Percentiles rank a stretch among this genome's conserved stretches.
phyloP scores from a whole-genome alignment of 805 yeast species.

The Tetrapisispora fleetii region DNA sequence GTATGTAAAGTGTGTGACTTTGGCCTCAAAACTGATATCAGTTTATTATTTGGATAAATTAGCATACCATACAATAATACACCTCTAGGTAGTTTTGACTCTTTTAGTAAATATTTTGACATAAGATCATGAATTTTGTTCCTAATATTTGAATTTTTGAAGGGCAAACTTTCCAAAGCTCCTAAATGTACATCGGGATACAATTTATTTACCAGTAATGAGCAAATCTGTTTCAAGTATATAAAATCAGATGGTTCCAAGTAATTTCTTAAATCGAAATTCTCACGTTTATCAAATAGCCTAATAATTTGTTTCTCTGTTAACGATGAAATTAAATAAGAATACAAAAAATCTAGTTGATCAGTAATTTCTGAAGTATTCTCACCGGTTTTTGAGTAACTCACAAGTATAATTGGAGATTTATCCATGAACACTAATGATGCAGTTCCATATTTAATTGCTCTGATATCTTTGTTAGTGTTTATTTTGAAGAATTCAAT shows the following conservation, averaged over 20 bases:
- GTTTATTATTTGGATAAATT: constrained; percentile 49
- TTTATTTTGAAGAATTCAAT: constrained; percentile 53
- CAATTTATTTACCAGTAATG: constrained; percentile 38
- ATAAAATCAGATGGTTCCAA: constrained; percentile 66
- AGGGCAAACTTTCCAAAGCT: constrained; percentile 52
- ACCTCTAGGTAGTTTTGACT: constrained; percentile 31
- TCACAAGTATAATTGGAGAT: constrained; percentile 64
- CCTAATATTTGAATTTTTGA: constrained; percentile 50
- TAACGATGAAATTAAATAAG: constrained; percentile 70
- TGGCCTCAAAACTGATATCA: constrained; percentile 68
- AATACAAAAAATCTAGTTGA: constrained; percentile 65
- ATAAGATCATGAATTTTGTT: constrained; percentile 34
- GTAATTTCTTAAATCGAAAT: constrained; percentile 70
- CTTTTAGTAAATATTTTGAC: constrained; percentile 14
- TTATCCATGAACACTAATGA: constrained; percentile 49
- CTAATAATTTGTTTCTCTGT: constrained; percentile 69
- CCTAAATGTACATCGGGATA: constrained; percentile 55
- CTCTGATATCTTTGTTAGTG: constrained; percentile 31
- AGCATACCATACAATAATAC: constrained; percentile 68
- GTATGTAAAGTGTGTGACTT: constrained; percentile 69
- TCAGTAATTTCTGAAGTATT: constrained; percentile 40
- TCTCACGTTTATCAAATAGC: constrained; percentile 60
- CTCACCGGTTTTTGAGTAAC: constrained; percentile 52
- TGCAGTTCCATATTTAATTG: constrained; percentile 29
- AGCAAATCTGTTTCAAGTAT: constrained; percentile 57